Base-by-base conservation (phyloP, 108 stramenopile genomes). In the Cyclostephanos tholiformis region DNA sequence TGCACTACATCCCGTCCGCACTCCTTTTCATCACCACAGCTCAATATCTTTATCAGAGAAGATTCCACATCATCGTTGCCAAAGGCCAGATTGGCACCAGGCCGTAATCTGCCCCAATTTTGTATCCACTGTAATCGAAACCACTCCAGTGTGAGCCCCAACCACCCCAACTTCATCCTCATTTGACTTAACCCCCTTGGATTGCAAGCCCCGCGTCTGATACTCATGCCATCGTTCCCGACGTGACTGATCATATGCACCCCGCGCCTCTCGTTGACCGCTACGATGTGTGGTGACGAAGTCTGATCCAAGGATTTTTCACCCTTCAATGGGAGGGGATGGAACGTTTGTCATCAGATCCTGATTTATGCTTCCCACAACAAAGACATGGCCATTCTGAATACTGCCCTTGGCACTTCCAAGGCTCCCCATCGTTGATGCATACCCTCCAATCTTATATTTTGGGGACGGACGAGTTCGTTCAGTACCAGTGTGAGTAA, bases 231-330 rank as follows among this genome's bases (percentile, higher is more conserved):
- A 77, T 94, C 96, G 10, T 75, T 53, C 0, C 93, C 93, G 12
- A 96, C 93, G 36, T 84, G 77, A 63, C 88, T 84, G 30, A 96
- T 83, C 89, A 97, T 91, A 46, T 83, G 67, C 2, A 91, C 89
- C 0, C 86, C 88, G 48, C 52, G 26, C 9, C 22, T 29, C 57
- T 71, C 32, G 85, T 66, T 8, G 4, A 67, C 80, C 10, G 79
- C 71, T 7, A 80, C 88, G 20, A 95, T 72, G 22, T 76, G 83
- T 70, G 13, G 82, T 86, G 9, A 79, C 74, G 68, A 95, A 97
- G 51, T 84, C 75, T 9, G 76, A 69, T 44, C 95, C 95, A 49
- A 91, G 86, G 44, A 97, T 71, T 0, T 97, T 75, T 96, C 87
- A 6, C 97, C 97, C 25, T 87, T 67, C 2, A 44, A 65, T 10